Evolutionary conservation across 2,329 filamentous ascomycete genomes (phyloP).

Genomic region (Cladophialophora immunda): DNA sequence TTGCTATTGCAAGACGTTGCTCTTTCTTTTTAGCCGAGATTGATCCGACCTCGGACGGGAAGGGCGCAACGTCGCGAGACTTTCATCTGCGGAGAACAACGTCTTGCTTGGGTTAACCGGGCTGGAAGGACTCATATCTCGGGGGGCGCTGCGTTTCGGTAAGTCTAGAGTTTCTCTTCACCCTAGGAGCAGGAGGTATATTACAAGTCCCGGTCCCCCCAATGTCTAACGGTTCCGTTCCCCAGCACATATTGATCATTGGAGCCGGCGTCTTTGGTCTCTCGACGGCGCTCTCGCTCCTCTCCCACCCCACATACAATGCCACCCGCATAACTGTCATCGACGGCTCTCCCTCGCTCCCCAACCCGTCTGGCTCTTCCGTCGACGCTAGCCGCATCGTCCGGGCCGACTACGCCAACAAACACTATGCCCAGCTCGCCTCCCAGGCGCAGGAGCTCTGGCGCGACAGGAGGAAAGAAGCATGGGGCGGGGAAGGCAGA

Average conservation of each 20-base stretch:
- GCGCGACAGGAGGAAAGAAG: slow-evolving; percentile 34
- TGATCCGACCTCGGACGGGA: slow-evolving; percentile 18
- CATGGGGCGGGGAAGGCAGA: slow-evolving; percentile 54
- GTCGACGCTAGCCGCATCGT: slow-evolving; percentile 70
- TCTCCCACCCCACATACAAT: slow-evolving; percentile 57
- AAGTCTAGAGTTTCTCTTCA: neutral
- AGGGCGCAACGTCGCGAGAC: slow-evolving; percentile 7
- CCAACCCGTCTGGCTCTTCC: slow-evolving; percentile 66
- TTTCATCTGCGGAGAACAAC: slow-evolving; percentile 23
- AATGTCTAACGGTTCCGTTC: slow-evolving; percentile 33
- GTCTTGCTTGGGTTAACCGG: neutral
- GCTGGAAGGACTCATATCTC: slow-evolving; percentile 6
- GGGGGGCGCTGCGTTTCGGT: neutral
- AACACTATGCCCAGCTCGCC: slow-evolving; percentile 78
- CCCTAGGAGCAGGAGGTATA: neutral
- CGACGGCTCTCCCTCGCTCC: slow-evolving; percentile 63
- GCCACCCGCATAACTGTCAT: slow-evolving; percentile 62
- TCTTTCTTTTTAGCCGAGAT: slow-evolving; percentile 19
- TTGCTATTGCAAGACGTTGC: neutral
- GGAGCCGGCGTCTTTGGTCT: slow-evolving; percentile 74
- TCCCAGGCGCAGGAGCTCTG: slow-evolving; percentile 66
- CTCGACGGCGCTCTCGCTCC: slow-evolving; percentile 74
- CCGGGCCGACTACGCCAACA: slow-evolving; percentile 81
- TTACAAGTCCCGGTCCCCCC: neutral
- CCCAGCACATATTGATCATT: slow-evolving; percentile 63